A percentile compares a stretch with the other conserved stretches of the same genome.
Evolutionary conservation across 1,284 basidiomycete genomes (phyloP).

Genomic region (Stereum hirsutum): DNA sequence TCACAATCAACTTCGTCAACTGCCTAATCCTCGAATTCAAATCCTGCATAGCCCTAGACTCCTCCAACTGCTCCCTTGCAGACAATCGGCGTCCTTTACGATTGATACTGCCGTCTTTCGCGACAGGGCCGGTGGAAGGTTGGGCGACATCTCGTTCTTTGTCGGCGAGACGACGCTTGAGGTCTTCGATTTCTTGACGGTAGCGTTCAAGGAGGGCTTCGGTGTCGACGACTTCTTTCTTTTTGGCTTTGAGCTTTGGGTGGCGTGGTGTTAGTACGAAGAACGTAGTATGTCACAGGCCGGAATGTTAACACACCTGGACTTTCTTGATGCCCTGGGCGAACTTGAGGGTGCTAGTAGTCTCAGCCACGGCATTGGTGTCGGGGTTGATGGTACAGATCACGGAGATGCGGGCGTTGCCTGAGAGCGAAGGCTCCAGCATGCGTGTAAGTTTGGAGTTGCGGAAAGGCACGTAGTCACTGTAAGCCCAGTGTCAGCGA

Average conservation of each 20-base stretch:
- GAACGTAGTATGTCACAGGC: too few relatives aligned
- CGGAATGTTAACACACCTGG: constrained; percentile 29
- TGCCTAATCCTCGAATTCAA: constrained; percentile 77
- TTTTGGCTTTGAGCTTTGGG: constrained; percentile 72
- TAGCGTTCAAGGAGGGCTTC: constrained; percentile 90
- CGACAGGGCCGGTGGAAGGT: too few relatives aligned
- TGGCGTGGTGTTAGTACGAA: constrained; percentile 12
- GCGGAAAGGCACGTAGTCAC: constrained; percentile 89
- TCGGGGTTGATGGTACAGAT: constrained; percentile 94
- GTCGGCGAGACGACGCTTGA: constrained; percentile 60
- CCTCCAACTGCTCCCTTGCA: constrained; percentile 74
- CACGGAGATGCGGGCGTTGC: constrained; percentile 93
- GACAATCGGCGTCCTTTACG: constrained; percentile 49
- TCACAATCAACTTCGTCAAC: constrained; percentile 80
- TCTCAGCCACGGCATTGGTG: constrained; percentile 64
- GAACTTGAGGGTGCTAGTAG: constrained; percentile 79
- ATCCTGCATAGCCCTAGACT: constrained; percentile 72
- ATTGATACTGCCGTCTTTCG: constrained; percentile 40
- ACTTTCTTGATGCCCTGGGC: constrained; percentile 85
- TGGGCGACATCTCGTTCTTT: constrained; percentile 46
- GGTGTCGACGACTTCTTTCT: constrained; percentile 90
- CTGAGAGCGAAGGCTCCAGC: constrained; percentile 89
- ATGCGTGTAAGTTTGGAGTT: constrained; percentile 94
- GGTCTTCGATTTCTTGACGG: constrained; percentile 83
- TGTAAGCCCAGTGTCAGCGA: constrained; percentile 15